Conservation (phyloP, 1,284 basidiomycete species). For the Vanrija sp. region DNA sequence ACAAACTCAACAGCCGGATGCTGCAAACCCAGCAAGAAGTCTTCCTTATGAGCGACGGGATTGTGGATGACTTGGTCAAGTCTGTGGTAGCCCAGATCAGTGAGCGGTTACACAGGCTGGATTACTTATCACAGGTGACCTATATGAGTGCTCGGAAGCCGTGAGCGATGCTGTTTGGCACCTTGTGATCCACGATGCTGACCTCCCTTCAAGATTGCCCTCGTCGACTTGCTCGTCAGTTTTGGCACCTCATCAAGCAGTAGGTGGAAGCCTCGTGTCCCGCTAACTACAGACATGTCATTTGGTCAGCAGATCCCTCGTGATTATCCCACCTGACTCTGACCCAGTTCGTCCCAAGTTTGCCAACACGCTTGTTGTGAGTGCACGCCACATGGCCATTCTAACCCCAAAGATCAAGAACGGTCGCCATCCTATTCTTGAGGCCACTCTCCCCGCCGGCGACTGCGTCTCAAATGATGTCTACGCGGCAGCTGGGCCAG, state of each 20-base stretch:
- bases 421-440: conserved; percentile 80
- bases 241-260: conserved; percentile 59
- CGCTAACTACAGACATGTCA: background rate
- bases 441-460: conserved; percentile 64
- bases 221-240: conserved; percentile 73
- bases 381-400: background rate
- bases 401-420: conserved; percentile 58
- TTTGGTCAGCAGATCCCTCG: too few relatives aligned
- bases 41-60: conserved; percentile 73
- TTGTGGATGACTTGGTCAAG: conserved; percentile 65
- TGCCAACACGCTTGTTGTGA: conserved; percentile 66
- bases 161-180: conserved; percentile 48
- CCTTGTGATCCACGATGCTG: background rate
- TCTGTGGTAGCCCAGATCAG: conserved; percentile 63
- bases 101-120: conserved; percentile 6
- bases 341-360: conserved; percentile 78
- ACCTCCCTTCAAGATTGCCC: conserved; percentile 61
- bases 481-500: conserved; percentile 59
- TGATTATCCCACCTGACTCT: background rate
- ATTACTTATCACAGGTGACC: conserved; percentile 49
- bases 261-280: conserved; percentile 35
- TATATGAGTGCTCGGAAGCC: conserved; percentile 87
- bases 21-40: conserved; percentile 47
- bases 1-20: conserved; percentile 32
- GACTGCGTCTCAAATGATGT: conserved; percentile 79